These are phyloP conservation scores for thale cress (Arabidopsis thaliana) DNA, from an alignment of 345 rosid species.

Conservation along the genomic window DNA sequence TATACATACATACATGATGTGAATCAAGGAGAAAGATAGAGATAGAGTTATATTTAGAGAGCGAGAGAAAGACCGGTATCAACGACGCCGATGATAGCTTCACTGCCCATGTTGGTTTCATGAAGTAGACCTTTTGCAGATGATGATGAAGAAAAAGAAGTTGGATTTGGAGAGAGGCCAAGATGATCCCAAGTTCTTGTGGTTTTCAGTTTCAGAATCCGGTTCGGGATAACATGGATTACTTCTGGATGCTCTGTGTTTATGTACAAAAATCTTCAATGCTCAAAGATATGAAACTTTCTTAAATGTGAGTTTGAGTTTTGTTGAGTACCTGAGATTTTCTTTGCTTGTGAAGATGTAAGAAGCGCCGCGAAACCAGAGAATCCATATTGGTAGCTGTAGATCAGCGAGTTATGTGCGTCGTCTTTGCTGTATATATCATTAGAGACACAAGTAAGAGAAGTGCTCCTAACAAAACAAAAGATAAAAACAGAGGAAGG, in stretches of 20 bases:
- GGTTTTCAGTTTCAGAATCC: conserved; percentile 49
- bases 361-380: conserved; percentile 66
- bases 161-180: conserved; percentile 40
- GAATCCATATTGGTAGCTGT: conserved; percentile 54
- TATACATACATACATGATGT: neutral
- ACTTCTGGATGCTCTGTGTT: conserved; percentile 49
- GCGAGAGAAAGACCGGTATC: conserved; percentile 39
- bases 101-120: conserved; percentile 44
- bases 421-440: conserved; percentile 48
- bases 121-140: conserved; percentile 34
- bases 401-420: conserved; percentile 53
- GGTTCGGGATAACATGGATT: conserved; percentile 49
- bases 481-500: conserved; percentile 11
- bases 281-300: neutral
- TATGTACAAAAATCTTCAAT: neutral
- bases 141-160: conserved; percentile 26
- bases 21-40: neutral
- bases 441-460: neutral
- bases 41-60: neutral
- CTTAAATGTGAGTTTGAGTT: conserved; percentile 5
- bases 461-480: neutral
- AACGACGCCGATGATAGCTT: conserved; percentile 40
- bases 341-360: conserved; percentile 50
- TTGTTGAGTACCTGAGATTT: conserved; percentile 45
- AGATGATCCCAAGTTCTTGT: conserved; percentile 59